phyloP scores from a whole-genome alignment of 2,329 filamentous ascomycete species.

The Lanzia echinophila region DNA sequence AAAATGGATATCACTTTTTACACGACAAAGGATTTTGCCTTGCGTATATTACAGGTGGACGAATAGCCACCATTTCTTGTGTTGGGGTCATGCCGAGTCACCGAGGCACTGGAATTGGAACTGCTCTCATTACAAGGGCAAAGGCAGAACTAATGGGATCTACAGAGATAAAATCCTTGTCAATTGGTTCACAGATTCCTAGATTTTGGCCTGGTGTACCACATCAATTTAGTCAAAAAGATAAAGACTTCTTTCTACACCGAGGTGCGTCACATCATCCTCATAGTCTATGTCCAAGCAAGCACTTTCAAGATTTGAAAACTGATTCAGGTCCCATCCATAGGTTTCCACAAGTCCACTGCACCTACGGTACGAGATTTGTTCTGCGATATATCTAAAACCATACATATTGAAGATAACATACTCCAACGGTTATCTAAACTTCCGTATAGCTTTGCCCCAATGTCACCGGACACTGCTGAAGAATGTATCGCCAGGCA shows the following conservation, averaged over 20 bases:
- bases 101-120: slow-evolving; percentile 35
- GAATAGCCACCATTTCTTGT: slow-evolving; percentile 29
- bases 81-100: slow-evolving; percentile 33
- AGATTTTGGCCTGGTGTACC: slow-evolving; percentile 42
- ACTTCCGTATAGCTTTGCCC: slow-evolving; percentile 31
- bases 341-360: slow-evolving; percentile 20
- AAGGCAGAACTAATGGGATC: slow-evolving; percentile 20
- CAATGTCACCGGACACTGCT: slow-evolving; percentile 32
- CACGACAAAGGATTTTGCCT: slow-evolving; percentile 36
- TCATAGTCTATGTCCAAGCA: too few relatives aligned
- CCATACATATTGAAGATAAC: slow-evolving; percentile 30
- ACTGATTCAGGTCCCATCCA: too few relatives aligned
- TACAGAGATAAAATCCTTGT: too few relatives aligned
- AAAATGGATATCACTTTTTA: slow-evolving; percentile 31
- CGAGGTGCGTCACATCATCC: slow-evolving; percentile 33
- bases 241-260: slow-evolving; percentile 34
- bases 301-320: too few relatives aligned
- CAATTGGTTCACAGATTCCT: slow-evolving; percentile 33
- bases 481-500: slow-evolving; percentile 36
- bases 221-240: slow-evolving; percentile 30
- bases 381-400: slow-evolving; percentile 35
- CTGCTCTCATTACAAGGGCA: slow-evolving; percentile 29
- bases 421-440: slow-evolving; percentile 33
- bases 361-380: slow-evolving; percentile 33
- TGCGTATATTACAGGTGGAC: slow-evolving; percentile 27